Conservation (phyloP, 2,329 filamentous ascomycete genomes). For the Massarina eburnea region DNA sequence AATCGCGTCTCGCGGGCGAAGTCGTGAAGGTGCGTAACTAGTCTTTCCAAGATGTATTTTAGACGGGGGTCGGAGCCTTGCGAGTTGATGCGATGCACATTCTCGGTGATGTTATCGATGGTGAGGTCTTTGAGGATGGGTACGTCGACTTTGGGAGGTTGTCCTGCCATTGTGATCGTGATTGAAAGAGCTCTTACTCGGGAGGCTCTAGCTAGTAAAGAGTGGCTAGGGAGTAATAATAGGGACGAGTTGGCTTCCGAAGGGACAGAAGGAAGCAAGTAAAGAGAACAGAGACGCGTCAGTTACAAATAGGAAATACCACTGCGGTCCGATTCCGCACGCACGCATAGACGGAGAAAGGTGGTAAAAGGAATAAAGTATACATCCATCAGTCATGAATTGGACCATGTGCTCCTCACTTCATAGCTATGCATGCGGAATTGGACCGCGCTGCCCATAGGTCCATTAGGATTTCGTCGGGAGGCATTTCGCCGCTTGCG, state of each 20-base stretch:
- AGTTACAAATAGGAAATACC: no score
- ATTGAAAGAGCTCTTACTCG: not conserved
- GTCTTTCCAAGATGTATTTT: conserved; percentile 70
- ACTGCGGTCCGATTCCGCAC: no score
- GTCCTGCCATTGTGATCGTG: not conserved
- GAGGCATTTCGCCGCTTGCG: not conserved
- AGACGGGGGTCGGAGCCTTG: conserved; percentile 65
- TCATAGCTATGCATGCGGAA: no score
- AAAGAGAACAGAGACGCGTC: no score
- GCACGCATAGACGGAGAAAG: no score
- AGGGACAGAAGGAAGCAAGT: no score
- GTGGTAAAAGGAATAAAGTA: no score
- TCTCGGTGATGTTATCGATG: conserved; percentile 78
- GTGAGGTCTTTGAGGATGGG: conserved; percentile 69
- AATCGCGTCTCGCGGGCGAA: conserved; percentile 78
- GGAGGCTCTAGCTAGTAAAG: no score
- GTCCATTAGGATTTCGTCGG: not conserved
- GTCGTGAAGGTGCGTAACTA: conserved; percentile 78
- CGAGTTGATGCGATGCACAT: conserved; percentile 74
- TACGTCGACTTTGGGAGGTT: conserved; percentile 39
- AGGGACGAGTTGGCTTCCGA: no score
- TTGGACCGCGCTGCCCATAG: not conserved
- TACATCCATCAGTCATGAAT: no score
- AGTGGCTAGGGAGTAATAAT: no score
- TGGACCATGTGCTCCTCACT: no score